Conservation (phyloP, 305 asterid genomes). For the Fraxinus floribunda region DNA sequence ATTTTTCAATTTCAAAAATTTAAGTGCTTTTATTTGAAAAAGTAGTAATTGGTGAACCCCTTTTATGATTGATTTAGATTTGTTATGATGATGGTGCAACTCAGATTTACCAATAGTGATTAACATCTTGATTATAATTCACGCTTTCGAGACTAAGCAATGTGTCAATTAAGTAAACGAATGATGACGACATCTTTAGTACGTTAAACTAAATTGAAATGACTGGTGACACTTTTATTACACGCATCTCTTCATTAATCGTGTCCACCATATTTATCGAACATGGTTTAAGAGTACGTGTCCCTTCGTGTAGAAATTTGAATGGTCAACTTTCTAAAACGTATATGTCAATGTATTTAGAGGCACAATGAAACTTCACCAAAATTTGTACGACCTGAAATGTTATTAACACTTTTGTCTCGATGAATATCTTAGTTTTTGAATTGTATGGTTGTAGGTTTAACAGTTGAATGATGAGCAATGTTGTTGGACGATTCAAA, state of each 20-base stretch:
- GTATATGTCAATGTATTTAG: not conserved
- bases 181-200: not conserved
- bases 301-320: not conserved
- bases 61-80: constrained; percentile 31
- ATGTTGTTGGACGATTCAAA: not conserved
- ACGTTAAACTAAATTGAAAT: not conserved
- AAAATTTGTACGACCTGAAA: not conserved
- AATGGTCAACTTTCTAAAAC: not conserved
- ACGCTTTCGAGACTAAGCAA: not conserved
- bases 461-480: not conserved
- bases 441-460: not conserved
- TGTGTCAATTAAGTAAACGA: not conserved
- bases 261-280: not conserved
- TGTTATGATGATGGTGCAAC: constrained; percentile 24
- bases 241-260: not conserved
- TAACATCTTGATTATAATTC: not conserved
- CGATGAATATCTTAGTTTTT: not conserved
- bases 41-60: constrained; percentile 21
- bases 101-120: constrained; percentile 16
- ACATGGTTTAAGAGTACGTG: not conserved
- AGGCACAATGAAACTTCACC: not conserved
- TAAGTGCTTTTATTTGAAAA: constrained; percentile 13
- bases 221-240: not conserved
- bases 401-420: not conserved
- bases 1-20: constrained; percentile 15